Base-by-base conservation (phyloP, 352 stramenopile genomes). In the Thalassiosira mediterranea region DNA sequence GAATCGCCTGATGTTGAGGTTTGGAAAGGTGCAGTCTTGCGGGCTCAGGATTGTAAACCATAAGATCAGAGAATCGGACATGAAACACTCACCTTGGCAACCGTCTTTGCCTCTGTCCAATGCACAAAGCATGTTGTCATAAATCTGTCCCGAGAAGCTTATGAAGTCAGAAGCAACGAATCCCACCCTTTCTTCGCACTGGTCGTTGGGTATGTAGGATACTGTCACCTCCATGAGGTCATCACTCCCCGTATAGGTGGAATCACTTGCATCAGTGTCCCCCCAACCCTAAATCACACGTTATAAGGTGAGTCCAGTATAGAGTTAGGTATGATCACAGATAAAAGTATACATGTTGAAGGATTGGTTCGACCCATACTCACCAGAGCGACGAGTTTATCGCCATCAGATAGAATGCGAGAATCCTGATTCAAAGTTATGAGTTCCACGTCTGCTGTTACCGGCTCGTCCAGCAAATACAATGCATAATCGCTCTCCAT, bases 41-140 rank as follows among this genome's bases (percentile, higher is more conserved):
- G n/a, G n/a, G n/a, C n/a, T n/a, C n/a, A n/a, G n/a, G n/a, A n/a
- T n/a, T n/a, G n/a, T n/a, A n/a, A n/a, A n/a, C n/a, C n/a, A n/a
- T n/a, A n/a, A n/a, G n/a, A n/a, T n/a, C n/a, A n/a, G n/a, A n/a
- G n/a, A n/a, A n/a, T n/a, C n/a, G n/a, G n/a, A n/a, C n/a, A n/a
- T n/a, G n/a, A n/a, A n/a, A 42, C 7, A 13, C 34, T 65, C 56
- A 0, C 56, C 56, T 15, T 65, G 56, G 19, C 56, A 65, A 15
- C 32, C 40, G 4, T 65, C 56, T 28, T 52, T 28, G 28, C 52
- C 52, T 2, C 15, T 25, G 28, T 34, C 56, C 25, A 26, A 4
- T 10, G 32, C 54, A 21, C 54, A 63, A 1, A 63, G n/a, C 54
- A 63, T 63, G 0, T 19, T 15, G 34, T 63, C 4, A 51, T 46